Conservation (phyloP, 2,329 filamentous ascomycete species). For the Furcasterigmium sp. region DNA sequence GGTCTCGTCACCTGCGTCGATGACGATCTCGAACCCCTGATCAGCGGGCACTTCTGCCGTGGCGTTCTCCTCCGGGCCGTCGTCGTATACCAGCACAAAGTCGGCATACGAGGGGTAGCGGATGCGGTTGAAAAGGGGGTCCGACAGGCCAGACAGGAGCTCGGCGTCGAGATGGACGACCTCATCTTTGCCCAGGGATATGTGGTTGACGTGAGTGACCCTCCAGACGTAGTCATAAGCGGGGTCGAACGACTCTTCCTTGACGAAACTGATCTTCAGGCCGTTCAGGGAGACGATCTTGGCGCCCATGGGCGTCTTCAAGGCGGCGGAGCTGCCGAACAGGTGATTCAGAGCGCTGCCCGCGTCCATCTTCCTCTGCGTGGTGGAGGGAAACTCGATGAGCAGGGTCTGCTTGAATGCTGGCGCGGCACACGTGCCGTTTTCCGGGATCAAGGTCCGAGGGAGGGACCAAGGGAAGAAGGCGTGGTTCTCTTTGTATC, state of each 20-base stretch:
- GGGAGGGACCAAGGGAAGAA: constrained; percentile 94
- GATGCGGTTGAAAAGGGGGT: constrained; percentile 78
- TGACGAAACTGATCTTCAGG: constrained; percentile 61
- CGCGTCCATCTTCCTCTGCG: constrained; percentile 27
- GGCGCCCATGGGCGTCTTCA: constrained; percentile 17
- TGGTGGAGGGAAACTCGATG: constrained; percentile 55
- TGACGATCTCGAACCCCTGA: background rate
- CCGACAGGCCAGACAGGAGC: constrained; percentile 68
- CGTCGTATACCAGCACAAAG: constrained; percentile 56
- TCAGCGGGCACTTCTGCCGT: constrained; percentile 11
- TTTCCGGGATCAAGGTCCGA: constrained; percentile 62
- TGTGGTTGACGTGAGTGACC: constrained; percentile 75
- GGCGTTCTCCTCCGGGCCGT: constrained; percentile 16
- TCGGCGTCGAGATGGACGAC: constrained; percentile 75
- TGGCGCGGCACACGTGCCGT: constrained; percentile 74
- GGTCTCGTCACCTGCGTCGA: constrained; percentile 5
- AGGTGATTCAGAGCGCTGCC: constrained; percentile 36
- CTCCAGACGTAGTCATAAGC: constrained; percentile 49
- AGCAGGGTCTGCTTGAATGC: constrained; percentile 64
- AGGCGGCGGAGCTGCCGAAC: constrained; percentile 25
- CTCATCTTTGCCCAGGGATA: constrained; percentile 81
- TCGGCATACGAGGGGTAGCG: constrained; percentile 70
- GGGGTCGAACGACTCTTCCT: constrained; percentile 44
- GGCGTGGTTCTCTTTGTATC: constrained; percentile 66
- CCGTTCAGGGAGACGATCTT: constrained; percentile 41